Evolutionary conservation across 2,329 filamentous ascomycete genomes (phyloP).

Genomic region (Raffaelea albimanens): DNA sequence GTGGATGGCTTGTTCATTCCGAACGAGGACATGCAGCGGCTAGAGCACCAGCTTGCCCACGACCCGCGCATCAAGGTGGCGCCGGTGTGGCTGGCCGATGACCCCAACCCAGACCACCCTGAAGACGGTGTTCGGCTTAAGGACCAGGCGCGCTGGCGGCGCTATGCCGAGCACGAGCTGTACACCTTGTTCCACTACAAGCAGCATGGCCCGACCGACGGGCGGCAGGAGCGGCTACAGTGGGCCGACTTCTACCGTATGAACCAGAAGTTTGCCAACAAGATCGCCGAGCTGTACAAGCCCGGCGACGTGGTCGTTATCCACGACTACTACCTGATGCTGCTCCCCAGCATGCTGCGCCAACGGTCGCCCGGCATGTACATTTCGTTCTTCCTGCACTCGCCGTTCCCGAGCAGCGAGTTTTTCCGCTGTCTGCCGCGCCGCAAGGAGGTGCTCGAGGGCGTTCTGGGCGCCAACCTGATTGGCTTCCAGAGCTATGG

Average conservation of each 20-base stretch:
- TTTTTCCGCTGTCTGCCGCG: conserved; percentile 83
- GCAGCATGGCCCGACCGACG: conserved; percentile 82
- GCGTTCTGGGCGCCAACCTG: conserved; percentile 83
- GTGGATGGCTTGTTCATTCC: conserved; percentile 63
- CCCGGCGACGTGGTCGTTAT: conserved; percentile 88
- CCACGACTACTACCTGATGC: conserved; percentile 88
- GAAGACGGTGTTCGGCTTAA: conserved; percentile 64
- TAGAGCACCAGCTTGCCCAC: conserved; percentile 66
- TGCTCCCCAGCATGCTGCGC: conserved; percentile 80
- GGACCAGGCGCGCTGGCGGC: conserved; percentile 78
- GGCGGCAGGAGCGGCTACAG: conserved; percentile 67
- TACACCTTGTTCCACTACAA: conserved; percentile 96
- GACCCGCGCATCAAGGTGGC: conserved; percentile 69
- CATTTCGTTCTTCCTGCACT: conserved; percentile 89
- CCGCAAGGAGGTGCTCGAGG: conserved; percentile 83
- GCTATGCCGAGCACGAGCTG: conserved; percentile 83
- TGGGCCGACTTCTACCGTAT: conserved; percentile 92
- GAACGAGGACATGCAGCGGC: conserved; percentile 56
- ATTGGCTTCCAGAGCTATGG: conserved; percentile 93
- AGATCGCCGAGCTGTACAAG: conserved; percentile 80
- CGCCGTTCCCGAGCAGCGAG: conserved; percentile 92
- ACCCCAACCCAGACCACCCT: conserved; percentile 45
- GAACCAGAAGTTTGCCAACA: conserved; percentile 86
- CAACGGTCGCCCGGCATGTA: conserved; percentile 83
- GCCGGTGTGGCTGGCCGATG: conserved; percentile 83